Conservation (phyloP, 257 asterid genomes). For the Plantago major region DNA sequence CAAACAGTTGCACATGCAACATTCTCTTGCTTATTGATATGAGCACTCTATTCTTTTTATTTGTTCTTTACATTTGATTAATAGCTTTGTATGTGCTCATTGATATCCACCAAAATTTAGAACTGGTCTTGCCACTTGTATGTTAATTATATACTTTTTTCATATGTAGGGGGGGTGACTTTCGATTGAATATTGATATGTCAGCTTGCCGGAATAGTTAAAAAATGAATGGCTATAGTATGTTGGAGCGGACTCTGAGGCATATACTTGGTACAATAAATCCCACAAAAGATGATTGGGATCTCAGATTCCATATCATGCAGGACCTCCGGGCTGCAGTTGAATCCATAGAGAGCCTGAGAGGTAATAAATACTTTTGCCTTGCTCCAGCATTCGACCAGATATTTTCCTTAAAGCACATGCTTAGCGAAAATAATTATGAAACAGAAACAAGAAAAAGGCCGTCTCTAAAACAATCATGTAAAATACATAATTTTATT, state of each 20-base stretch:
- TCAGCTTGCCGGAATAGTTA: conserved; percentile 19
- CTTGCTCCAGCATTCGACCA: neutral
- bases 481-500: neutral
- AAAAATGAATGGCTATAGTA: conserved; percentile 41
- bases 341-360: conserved; percentile 58
- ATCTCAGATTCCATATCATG: conserved; percentile 43
- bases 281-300: conserved; percentile 72
- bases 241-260: conserved; percentile 47
- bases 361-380: conserved; percentile 50
- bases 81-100: too few relatives aligned
- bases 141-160: too few relatives aligned
- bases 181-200: conserved; percentile 18
- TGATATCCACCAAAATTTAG: too few relatives aligned
- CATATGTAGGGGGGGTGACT: conserved; percentile 3
- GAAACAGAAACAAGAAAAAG: conserved; percentile 1
- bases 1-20: too few relatives aligned
- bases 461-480: neutral
- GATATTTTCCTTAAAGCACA: neutral
- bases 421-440: neutral
- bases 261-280: conserved; percentile 45
- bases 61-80: too few relatives aligned
- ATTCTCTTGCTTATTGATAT: too few relatives aligned
- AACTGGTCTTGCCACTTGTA: conserved; percentile 4
- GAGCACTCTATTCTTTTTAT: too few relatives aligned
- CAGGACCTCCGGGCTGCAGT: conserved; percentile 51